These are phyloP conservation scores for Paecilomyces variotii DNA, from an alignment of 2,329 filamentous ascomycete species.

Conservation along the genomic window DNA sequence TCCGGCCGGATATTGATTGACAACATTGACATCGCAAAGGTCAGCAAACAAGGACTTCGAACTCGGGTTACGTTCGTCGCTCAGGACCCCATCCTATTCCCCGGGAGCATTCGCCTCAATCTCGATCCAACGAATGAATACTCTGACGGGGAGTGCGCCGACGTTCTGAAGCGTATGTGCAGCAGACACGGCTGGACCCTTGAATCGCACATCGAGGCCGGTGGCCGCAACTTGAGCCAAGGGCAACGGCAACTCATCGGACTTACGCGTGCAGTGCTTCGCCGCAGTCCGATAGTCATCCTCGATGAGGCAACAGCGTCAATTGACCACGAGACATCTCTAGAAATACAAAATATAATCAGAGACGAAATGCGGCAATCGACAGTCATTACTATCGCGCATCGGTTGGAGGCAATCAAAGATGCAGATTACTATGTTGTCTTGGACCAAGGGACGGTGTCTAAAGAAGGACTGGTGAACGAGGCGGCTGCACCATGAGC, in stretches of 20 bases:
- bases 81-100: slow-evolving; percentile 59
- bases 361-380: slow-evolving; percentile 28
- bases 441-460: slow-evolving; percentile 43
- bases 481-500: neutral
- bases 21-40: slow-evolving; percentile 51
- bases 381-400: slow-evolving; percentile 59
- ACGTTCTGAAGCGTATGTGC: slow-evolving; percentile 49
- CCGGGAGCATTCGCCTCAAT: slow-evolving; percentile 53
- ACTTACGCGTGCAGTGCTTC: slow-evolving; percentile 53
- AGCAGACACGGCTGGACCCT: slow-evolving; percentile 49
- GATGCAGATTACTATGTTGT: slow-evolving; percentile 50
- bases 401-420: slow-evolving; percentile 55
- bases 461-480: neutral
- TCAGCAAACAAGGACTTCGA: slow-evolving; percentile 52
- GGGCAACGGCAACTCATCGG: slow-evolving; percentile 56
- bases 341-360: slow-evolving; percentile 31
- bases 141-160: slow-evolving; percentile 45
- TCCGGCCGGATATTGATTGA: slow-evolving; percentile 53
- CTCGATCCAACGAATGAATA: slow-evolving; percentile 55
- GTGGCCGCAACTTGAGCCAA: slow-evolving; percentile 55
- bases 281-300: slow-evolving; percentile 54
- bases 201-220: slow-evolving; percentile 49
- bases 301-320: slow-evolving; percentile 61
- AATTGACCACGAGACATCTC: slow-evolving; percentile 55
- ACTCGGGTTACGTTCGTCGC: slow-evolving; percentile 59